Evolutionary conservation across 257 asterid species (phyloP), one percentile per base, ranked within the genome.

Genomic region (Eustoma russellianum): DNA sequence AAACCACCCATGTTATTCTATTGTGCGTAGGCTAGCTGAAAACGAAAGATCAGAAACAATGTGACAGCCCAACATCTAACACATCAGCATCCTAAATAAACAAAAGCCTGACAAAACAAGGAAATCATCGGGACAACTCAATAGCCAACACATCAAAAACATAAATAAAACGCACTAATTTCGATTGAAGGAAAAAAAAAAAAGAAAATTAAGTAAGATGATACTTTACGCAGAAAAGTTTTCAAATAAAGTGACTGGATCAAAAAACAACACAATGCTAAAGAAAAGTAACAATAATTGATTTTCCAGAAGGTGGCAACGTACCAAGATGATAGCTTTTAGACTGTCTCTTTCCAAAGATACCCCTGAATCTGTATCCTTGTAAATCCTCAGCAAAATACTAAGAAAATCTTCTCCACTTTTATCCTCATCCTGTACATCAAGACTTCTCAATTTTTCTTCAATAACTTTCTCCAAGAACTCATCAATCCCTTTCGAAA

Each of bases 311-410:
- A 2, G 6, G 43, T 7, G 6, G 43, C 6, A 38, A n/a, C 51
- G 46, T 56, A 76, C 82, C 78, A 71, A 43, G 18, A 76, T 11
- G 5, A 76, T 14, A 52, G 74, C 82, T 59, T 76, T 76, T 57
- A 72, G 14, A 34, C 71, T 58, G 43, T 46, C 71, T 43, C 75
- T 71, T 5, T 62, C 70, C 16, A 76, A 41, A 9, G 66, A 11
- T 2, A 43, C 52, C 2, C 71, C 68, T 16, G 65, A 50, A 13
- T 16, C 35, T 1, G 60, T 49, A 41, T 58, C 69, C 33, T 58
- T 48, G 41, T 65, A 61, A 46, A 75, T 58, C 19, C 60, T 38
- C 1, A 75, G 53, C 49, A 72, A 38, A 56, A 76, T 58, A 33
- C 68, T 76, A 16, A 55, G 34, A 13, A 68, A 65, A 13, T 65